Base-by-base conservation (phyloP, 2,329 filamentous ascomycete genomes). In the Paraconiothyrium sp. region DNA sequence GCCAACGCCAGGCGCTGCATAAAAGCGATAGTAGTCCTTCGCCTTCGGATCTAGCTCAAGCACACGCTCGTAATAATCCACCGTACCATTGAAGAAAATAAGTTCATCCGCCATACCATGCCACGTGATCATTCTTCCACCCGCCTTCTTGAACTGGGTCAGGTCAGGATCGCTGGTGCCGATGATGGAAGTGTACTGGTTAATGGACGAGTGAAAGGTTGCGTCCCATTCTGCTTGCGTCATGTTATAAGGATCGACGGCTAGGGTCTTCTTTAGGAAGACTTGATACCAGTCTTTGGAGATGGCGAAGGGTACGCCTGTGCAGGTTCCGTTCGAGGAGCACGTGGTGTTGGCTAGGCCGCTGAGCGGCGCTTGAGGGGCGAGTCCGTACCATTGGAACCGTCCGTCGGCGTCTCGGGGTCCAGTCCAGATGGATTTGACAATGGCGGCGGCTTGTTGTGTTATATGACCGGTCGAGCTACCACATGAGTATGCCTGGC, bases 51-150 rank as follows among this genome's bases (percentile, higher is more conserved):
- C 27, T 2, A 67, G 37, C 1, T 51, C 58, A 2, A 65, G 64
- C 6, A 68, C 66, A 6, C 30, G 37, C 3, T 62, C 22, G 22
- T 72, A 68, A 44, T 70, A 68, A 39, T 68, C 44, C 14, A 50
- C 41, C 11, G 66, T 61, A 3, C 46, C 57, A 5, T 58, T 52
- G 39, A 51, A 67, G 3, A 61, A 57, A 22, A 65, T 67, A 4
- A 66, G 49, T 32, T 44, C 43, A 27, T 70, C 66, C 6, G 62
- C 39, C 54, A 68, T 30, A 9, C 72, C 72, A 44, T 76, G 72
- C 35, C 58, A 76, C 30, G 63, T 71, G 4, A 73, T 64, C 34
- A 76, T 61, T 39, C 73, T 76, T 8, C 66, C 69, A 2, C 71
- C 71, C 2, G 57, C 20, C 0, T 61, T 30, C 10, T 61, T 60